phyloP scores from a whole-genome alignment of 2,329 filamentous ascomycete genomes.

The Aspergillus flavus region DNA sequence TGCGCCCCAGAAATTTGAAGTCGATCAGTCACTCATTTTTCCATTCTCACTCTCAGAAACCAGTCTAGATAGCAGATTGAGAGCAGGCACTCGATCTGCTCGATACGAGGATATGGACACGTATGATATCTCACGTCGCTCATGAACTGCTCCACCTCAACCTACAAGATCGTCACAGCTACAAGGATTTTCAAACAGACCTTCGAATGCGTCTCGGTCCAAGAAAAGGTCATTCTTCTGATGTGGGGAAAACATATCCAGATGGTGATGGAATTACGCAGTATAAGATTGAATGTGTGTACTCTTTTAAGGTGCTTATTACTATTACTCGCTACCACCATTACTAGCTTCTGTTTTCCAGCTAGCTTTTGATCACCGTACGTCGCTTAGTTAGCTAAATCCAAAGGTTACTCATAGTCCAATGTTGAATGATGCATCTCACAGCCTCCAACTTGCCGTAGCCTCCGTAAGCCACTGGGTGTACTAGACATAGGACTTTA shows the following conservation, averaged over 20 bases:
- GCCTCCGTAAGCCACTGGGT: neutral
- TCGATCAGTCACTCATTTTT: neutral
- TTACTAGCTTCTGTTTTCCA: neutral
- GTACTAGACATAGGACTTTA: neutral
- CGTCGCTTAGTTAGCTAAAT: neutral
- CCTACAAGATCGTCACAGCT: neutral
- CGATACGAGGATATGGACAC: neutral
- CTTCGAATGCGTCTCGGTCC: neutral
- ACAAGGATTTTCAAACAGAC: neutral
- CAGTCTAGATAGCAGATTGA: neutral
- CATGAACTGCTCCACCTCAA: neutral
- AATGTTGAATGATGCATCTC: neutral
- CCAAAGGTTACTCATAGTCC: neutral
- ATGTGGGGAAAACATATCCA: neutral
- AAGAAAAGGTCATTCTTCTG: neutral
- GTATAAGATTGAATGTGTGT: no score
- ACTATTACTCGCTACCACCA: neutral
- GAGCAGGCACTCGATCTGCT: neutral
- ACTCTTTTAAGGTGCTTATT: neutral
- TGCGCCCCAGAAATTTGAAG: neutral
- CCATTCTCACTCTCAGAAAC: neutral
- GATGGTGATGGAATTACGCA: neutral
- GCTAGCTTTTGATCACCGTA: neutral
- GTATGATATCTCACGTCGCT: neutral
- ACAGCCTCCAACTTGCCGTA: no score